phyloP scores from a whole-genome alignment of 805 yeast genomes.

The Myxozyma neotropica region DNA sequence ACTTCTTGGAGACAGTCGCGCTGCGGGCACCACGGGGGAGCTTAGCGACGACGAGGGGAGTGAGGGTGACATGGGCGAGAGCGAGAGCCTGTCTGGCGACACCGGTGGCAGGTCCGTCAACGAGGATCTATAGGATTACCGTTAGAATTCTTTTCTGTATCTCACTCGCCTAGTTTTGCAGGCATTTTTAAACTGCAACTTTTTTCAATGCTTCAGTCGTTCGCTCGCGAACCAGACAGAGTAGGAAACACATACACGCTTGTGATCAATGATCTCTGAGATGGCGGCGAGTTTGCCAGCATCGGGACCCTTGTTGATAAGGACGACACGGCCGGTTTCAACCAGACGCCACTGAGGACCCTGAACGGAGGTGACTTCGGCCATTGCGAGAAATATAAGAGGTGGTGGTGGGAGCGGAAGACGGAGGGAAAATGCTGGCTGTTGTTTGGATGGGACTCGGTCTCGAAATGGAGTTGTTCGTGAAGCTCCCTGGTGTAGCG shows the following conservation, averaged over 20 bases:
- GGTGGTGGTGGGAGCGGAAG: not conserved
- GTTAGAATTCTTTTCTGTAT: not conserved
- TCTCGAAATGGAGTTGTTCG: conserved; percentile 3
- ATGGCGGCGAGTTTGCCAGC: conserved; percentile 90
- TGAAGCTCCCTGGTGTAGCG: conserved; percentile 3
- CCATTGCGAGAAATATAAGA: conserved; percentile 48
- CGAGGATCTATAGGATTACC: conserved; percentile 66
- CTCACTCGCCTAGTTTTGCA: not conserved
- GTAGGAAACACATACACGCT: conserved; percentile 67
- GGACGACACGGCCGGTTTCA: conserved; percentile 98
- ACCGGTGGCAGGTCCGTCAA: conserved; percentile 91
- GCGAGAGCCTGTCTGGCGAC: conserved; percentile 90
- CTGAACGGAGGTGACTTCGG: conserved; percentile 73
- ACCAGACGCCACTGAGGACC: conserved; percentile 99
- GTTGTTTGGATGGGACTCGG: conserved; percentile 1
- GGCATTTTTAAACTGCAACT: not conserved
- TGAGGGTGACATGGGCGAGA: conserved; percentile 85
- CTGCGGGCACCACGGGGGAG: conserved; percentile 96
- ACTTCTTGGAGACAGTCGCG: conserved; percentile 82
- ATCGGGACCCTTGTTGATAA: conserved; percentile 73
- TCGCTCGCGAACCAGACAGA: not conserved
- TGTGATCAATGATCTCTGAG: conserved; percentile 99
- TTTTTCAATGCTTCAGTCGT: not conserved
- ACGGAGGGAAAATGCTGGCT: not conserved
- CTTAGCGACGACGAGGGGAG: conserved; percentile 81